Evolutionary conservation across 1,284 basidiomycete species (phyloP).

Genomic region (Austropuccinia psidii): DNA sequence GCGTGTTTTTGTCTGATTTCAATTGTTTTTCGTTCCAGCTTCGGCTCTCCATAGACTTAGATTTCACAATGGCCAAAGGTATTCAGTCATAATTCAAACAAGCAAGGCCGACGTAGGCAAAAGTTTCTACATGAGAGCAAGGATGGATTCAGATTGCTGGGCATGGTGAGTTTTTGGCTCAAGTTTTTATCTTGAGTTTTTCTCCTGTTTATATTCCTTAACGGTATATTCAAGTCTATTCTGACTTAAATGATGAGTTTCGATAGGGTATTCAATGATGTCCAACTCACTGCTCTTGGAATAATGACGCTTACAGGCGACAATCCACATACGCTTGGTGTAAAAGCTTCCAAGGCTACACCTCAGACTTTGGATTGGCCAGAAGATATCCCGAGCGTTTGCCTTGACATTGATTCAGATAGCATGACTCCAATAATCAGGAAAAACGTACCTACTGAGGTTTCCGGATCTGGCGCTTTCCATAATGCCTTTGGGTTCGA

Average conservation of each 20-base stretch:
- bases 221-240: not conserved
- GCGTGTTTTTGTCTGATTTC: no score
- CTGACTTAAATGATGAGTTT: not conserved
- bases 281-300: not conserved
- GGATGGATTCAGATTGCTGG: slow-evolving; percentile 26
- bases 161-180: not conserved
- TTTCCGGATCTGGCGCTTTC: slow-evolving; percentile 17
- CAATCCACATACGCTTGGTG: no score
- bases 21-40: not conserved
- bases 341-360: not conserved
- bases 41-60: slow-evolving; percentile 5
- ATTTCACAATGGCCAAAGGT: slow-evolving; percentile 19
- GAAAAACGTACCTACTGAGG: slow-evolving; percentile 9
- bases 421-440: slow-evolving; percentile 17
- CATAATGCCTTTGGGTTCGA: slow-evolving; percentile 23
- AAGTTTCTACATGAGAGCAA: slow-evolving; percentile 23
- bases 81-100: slow-evolving; percentile 14
- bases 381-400: not conserved
- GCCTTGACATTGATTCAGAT: slow-evolving; percentile 13
- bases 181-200: no score
- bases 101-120: slow-evolving; percentile 5
- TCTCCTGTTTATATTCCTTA: no score
- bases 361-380: slow-evolving; percentile 16
- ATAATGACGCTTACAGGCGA: no score
- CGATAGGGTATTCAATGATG: not conserved